Base-by-base conservation (phyloP, 768 basidiomycete species). In the Hericium rajendrae region DNA sequence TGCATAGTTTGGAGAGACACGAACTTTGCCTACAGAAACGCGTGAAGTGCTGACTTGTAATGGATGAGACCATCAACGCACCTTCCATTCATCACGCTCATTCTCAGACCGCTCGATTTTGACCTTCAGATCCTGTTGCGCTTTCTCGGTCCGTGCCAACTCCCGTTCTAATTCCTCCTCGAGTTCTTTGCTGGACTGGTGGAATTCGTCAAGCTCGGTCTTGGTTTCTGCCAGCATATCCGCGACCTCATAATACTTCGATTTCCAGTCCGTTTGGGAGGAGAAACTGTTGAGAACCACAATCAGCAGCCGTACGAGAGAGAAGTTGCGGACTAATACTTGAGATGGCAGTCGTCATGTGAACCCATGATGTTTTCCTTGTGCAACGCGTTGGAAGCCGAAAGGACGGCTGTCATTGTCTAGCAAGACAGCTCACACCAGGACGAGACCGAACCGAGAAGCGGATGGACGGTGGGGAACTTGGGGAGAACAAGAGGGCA, bases 21-120 rank as follows among this genome's bases (percentile, higher is more conserved):
- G 71, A 91, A 94, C 73, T 91, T 91, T 68, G 76, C 75, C 87
- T 90, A 53, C 59, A n/a, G 39, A 53, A n/a, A 59, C 53, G 57
- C 43, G 55, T 58, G 60, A 55, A 55, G 53, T 41, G 40, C 62
- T 54, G 53, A 55, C 24, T 56, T 26, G 28, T 6, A 10, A 40
- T 54, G 10, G 9, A n/a, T 41, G 28, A 37, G 51, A 40, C 58
- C 22, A 18, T 6, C 18, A 22, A 72, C 81, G 55, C 57, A 92
- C 93, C 86, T 95, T 95, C 94, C 94, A 95, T 32, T 92, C 87
- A 60, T 94, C 92, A 61, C 85, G 79, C 68, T 93, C 92, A 40
- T 71, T 70, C 66, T 91, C 88, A 51, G 86, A 79, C 64, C 78
- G 82, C 37, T 79, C 75, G 28, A 81, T 83, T 71, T 86, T 91